Percentiles rank a stretch among this genome's conserved stretches.
Conservation (phyloP, 768 basidiomycete species). For the Boletus sp. region DNA sequence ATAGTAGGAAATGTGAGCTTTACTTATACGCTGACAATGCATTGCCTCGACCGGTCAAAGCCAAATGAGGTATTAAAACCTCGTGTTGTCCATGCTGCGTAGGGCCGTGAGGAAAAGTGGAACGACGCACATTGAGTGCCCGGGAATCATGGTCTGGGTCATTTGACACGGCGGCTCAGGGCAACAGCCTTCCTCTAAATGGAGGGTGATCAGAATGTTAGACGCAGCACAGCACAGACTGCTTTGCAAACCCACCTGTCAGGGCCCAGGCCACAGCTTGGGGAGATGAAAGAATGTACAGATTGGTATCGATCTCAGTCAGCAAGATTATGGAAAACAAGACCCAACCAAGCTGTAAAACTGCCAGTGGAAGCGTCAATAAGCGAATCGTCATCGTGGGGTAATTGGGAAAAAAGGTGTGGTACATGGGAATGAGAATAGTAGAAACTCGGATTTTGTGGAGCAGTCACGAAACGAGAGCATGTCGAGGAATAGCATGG, state of each 20-base stretch:
- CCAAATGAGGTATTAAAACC: constrained; percentile 30
- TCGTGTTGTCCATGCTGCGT: constrained; percentile 36
- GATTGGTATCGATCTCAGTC: constrained; percentile 7
- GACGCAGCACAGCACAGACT: constrained; percentile 27
- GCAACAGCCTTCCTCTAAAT: constrained; percentile 34
- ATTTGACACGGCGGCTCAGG: constrained; percentile 31
- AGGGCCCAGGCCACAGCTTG: constrained; percentile 22
- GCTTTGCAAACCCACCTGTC: constrained; percentile 16
- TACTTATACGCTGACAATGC: constrained; percentile 31
- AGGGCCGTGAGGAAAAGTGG: constrained; percentile 27
- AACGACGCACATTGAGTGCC: constrained; percentile 20
- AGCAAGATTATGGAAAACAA: constrained; percentile 5
- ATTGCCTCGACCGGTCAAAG: constrained; percentile 30
- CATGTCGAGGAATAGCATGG: constrained; percentile 7
- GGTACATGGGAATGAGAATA: constrained; percentile 7
- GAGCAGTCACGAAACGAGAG: constrained; percentile 12
- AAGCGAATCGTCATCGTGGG: constrained; percentile 22
- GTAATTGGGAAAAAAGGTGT: constrained; percentile 12
- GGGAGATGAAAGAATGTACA: constrained; percentile 10
- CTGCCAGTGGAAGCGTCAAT: background rate
- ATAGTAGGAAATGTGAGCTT: constrained; percentile 18
- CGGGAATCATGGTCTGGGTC: constrained; percentile 35
- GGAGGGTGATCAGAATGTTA: constrained; percentile 30
- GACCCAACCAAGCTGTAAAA: constrained; percentile 3
- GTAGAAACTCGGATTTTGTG: constrained; percentile 17